These are phyloP conservation scores for Auriscalpium orientale DNA, from an alignment of 768 basidiomycete genomes.

Conservation along the genomic window DNA sequence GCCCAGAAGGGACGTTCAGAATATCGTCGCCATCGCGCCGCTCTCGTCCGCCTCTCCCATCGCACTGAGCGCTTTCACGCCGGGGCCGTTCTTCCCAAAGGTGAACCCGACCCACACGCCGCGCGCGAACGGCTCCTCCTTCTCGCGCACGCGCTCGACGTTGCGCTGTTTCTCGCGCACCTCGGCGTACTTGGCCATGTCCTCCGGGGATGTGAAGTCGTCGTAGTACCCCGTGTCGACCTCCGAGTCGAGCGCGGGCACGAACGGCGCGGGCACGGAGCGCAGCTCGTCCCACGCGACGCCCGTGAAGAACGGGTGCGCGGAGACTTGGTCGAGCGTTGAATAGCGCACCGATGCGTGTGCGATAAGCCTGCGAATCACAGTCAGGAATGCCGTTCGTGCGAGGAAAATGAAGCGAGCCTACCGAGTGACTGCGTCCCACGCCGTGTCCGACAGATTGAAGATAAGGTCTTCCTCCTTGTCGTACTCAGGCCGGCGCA, in stretches of 20 bases:
- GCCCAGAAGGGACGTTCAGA: slow-evolving; percentile 1
- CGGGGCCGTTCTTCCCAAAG: slow-evolving; percentile 81
- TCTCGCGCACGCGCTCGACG: slow-evolving; percentile 87
- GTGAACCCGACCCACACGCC: slow-evolving; percentile 92
- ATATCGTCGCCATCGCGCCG: slow-evolving; percentile 28
- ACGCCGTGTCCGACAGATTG: slow-evolving; percentile 87
- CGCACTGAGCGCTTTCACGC: slow-evolving; percentile 32
- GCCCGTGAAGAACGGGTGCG: slow-evolving; percentile 76
- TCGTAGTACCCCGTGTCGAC: slow-evolving; percentile 94
- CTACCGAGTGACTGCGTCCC: slow-evolving; percentile 88
- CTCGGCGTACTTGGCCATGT: slow-evolving; percentile 99
- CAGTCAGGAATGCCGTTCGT: neutral
- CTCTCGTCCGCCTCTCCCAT: slow-evolving; percentile 21
- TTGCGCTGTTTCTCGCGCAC: slow-evolving; percentile 95
- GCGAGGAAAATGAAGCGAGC: slow-evolving; percentile 11
- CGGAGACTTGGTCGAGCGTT: slow-evolving; percentile 62
- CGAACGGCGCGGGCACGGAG: slow-evolving; percentile 74
- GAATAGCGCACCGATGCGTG: slow-evolving; percentile 76
- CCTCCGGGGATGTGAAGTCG: slow-evolving; percentile 79
- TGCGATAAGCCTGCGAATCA: slow-evolving; percentile 62
- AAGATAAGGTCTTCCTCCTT: slow-evolving; percentile 94
- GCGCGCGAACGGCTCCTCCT: slow-evolving; percentile 61
- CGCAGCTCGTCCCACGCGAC: slow-evolving; percentile 79
- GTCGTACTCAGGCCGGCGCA: slow-evolving; percentile 92
- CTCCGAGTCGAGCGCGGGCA: slow-evolving; percentile 90